A percentile compares a stretch with the other conserved stretches of the same genome.
phyloP scores from a whole-genome alignment of 805 yeast species.

The Cyberlindnera veronae region DNA sequence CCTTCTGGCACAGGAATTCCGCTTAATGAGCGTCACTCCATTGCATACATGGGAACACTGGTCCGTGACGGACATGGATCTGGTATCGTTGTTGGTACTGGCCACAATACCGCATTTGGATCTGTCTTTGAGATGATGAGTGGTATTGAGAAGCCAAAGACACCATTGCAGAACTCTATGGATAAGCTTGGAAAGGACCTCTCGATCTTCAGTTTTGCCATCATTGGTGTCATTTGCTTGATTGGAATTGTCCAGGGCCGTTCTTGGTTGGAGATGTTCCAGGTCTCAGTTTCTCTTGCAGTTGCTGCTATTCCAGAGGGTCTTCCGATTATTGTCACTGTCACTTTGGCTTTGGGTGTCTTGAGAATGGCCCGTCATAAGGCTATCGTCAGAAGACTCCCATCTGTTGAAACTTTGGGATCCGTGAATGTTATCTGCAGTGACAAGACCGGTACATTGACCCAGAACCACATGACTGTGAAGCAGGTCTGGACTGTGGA shows the following conservation, averaged over 20 bases:
- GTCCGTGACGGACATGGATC: slow-evolving; percentile 95
- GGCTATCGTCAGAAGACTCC: slow-evolving; percentile 91
- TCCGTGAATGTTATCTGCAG: slow-evolving; percentile 91
- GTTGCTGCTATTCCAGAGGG: slow-evolving; percentile 99
- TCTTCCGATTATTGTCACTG: slow-evolving; percentile 95
- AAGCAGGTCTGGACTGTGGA: slow-evolving; percentile 79
- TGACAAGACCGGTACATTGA: slow-evolving; percentile 88
- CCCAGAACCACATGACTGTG: slow-evolving; percentile 89
- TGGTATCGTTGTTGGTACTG: slow-evolving; percentile 92
- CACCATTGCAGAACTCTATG: slow-evolving; percentile 95
- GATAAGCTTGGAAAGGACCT: slow-evolving; percentile 91
- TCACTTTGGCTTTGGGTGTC: slow-evolving; percentile 93
- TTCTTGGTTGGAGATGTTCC: slow-evolving; percentile 96
- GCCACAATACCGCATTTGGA: slow-evolving; percentile 88
- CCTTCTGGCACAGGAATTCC: slow-evolving; percentile 40
- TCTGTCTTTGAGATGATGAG: slow-evolving; percentile 94
- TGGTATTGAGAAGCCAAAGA: slow-evolving; percentile 93
- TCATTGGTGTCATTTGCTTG: slow-evolving; percentile 88
- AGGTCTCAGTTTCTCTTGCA: slow-evolving; percentile 93
- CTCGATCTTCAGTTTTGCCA: slow-evolving; percentile 76
- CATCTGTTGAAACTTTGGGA: slow-evolving; percentile 93
- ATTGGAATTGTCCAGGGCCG: slow-evolving; percentile 91
- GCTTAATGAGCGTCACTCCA: slow-evolving; percentile 65
- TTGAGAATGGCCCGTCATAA: slow-evolving; percentile 92
- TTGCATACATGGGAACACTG: slow-evolving; percentile 96